Evolutionary conservation across 108 stramenopile genomes (phyloP), one percentile per base, ranked within the genome.

Genomic region (Epithemia pelagica): DNA sequence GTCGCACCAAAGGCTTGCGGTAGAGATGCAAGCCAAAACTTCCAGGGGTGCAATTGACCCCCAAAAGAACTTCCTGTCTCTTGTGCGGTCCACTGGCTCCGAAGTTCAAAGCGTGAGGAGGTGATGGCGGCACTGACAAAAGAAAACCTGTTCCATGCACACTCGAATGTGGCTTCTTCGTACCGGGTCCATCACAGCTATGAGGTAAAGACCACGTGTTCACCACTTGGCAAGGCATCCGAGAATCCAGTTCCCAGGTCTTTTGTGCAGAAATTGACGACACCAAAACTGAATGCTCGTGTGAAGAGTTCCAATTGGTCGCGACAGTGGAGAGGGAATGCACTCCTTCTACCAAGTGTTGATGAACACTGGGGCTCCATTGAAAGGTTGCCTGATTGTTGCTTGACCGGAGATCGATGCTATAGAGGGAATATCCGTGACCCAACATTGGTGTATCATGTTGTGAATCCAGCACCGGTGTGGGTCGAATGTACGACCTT

Each of bases 331-430:
- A 77, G 20, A 92, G 82, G 10, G 86, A 86, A 70, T 86, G 85
- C n/a, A 84, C 52, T 20, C 88, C 86, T 53, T 89, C 91, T 1
- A 77, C 62, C 2, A 74, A 33, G 64, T 75, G 78, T 55, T 87
- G 83, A 67, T 82, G 77, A 19, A 81, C 78, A 79, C 85, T 86
- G 30, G 91, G 91, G 74, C 86, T 89, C 87, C 87, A 92, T 54
- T 80, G 78, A 70, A 80, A 81, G 24, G 59, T 59, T 37, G 77
- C 84, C 21, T 80, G 66, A 62, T 86, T 71, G 37, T 46, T 46
- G 37, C 37, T 46, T 26, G 66, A 59, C 46, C 87, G 72, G 58
- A 89, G 68, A 77, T 92, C 82, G 22, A 92, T 78, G 21, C 71
- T 68, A 71, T 78, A 87, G 5, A 92, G 74, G 20, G 82, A 78